A percentile compares a stretch with the other conserved stretches of the same genome.
Evolutionary conservation across 2,329 filamentous ascomycete genomes (phyloP).

Genomic region (Penicillium sp.): DNA sequence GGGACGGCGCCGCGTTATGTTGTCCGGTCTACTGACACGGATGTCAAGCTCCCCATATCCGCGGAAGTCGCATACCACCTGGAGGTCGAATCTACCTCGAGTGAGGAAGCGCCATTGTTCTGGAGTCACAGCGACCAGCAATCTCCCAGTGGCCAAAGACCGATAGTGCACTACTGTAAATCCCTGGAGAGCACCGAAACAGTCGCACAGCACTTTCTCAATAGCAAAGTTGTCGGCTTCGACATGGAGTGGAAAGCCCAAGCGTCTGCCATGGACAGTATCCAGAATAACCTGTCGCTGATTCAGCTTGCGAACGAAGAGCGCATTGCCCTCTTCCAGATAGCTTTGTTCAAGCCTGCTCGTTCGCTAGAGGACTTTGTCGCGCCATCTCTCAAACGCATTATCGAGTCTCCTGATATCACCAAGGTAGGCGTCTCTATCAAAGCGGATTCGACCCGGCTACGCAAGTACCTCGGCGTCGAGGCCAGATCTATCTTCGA

Average conservation of each 20-base stretch:
- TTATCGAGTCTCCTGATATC: conserved; percentile 74
- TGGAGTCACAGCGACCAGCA: conserved; percentile 52
- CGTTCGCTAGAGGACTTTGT: conserved; percentile 61
- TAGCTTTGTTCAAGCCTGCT: conserved; percentile 65
- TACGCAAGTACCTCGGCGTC: conserved; percentile 71
- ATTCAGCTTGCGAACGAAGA: conserved; percentile 82
- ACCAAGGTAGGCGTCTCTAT: conserved; percentile 81
- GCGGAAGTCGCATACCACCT: not conserved
- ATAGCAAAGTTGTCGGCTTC: conserved; percentile 78
- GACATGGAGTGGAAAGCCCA: conserved; percentile 82
- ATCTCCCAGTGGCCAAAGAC: conserved; percentile 56
- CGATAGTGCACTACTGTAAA: conserved; percentile 79
- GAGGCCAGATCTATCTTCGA: conserved; percentile 74
- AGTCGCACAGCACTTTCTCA: conserved; percentile 68
- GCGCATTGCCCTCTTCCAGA: conserved; percentile 80
- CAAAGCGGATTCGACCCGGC: conserved; percentile 70
- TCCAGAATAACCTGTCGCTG: conserved; percentile 75
- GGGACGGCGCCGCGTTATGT: not conserved
- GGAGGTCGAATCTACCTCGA: conserved; percentile 2
- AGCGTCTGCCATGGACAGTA: conserved; percentile 53
- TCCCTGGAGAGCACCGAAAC: conserved; percentile 70
- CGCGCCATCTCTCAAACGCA: conserved; percentile 70
- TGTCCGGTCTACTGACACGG: not conserved
- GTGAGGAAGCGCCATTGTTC: conserved; percentile 27
- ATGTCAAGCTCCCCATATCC: not conserved